These are phyloP conservation scores for Xylaria sp. DNA, from an alignment of 2,329 filamentous ascomycete species.

Conservation along the genomic window DNA sequence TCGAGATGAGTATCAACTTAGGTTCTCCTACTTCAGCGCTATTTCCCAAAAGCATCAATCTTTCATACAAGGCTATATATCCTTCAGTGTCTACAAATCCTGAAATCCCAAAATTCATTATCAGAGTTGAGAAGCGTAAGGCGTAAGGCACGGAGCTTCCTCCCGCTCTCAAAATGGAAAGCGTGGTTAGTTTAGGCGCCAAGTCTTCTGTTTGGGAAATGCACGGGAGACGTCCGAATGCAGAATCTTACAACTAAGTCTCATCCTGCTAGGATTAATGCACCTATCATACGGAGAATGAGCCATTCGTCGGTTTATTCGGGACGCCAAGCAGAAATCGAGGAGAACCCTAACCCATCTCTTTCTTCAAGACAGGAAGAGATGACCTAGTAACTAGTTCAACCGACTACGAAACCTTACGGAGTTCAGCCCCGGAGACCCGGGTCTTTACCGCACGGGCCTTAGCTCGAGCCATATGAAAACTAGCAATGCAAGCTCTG, in stretches of 20 bases:
- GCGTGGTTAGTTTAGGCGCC: conserved; percentile 15
- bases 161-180: conserved; percentile 33
- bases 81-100: not conserved
- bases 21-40: not conserved
- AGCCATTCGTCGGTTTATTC: not conserved
- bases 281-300: conserved; percentile 32
- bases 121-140: not conserved
- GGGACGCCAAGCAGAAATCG: conserved; percentile 1
- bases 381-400: too few species aligned
- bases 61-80: not conserved
- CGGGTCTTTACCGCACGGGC: not conserved
- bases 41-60: too few species aligned
- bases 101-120: not conserved
- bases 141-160: conserved; percentile 17
- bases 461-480: not conserved
- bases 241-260: conserved; percentile 9
- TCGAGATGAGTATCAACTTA: not conserved
- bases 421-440: not conserved
- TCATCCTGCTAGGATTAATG: conserved; percentile 16
- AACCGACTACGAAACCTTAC: not conserved
- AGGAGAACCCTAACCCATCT: not conserved
- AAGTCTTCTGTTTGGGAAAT: conserved; percentile 31
- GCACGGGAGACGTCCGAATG: conserved; percentile 24
- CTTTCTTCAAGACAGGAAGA: not conserved
- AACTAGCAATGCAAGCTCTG: not conserved